Conservation (phyloP, 2,329 filamentous ascomycete genomes). For the Phyllosticta citribraziliensis region DNA sequence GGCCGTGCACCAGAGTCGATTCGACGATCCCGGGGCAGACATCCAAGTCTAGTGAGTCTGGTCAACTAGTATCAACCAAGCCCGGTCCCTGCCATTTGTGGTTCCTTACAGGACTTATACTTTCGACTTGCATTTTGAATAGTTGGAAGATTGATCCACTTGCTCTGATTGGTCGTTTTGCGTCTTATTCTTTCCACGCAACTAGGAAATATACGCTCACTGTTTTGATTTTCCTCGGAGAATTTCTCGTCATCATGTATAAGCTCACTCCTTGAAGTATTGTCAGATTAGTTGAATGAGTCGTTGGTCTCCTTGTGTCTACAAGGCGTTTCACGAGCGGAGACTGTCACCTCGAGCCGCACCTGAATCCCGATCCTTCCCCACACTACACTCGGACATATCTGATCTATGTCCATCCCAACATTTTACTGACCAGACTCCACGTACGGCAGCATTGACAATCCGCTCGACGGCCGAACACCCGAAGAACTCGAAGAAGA, state of each 20-base stretch:
- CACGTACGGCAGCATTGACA: constrained; percentile 39
- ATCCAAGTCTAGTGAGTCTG: background rate
- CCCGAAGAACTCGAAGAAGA: constrained; percentile 41
- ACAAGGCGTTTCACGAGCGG: background rate
- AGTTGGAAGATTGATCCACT: background rate
- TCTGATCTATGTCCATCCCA: background rate
- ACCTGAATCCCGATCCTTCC: background rate
- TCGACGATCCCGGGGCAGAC: background rate
- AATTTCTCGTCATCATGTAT: background rate
- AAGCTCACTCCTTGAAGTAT: background rate
- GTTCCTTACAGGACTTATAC: background rate
- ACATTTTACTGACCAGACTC: background rate
- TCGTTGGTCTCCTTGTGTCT: background rate
- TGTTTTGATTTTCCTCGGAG: background rate
- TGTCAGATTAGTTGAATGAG: background rate
- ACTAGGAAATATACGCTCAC: background rate
- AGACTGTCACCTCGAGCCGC: background rate
- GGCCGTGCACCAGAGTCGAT: background rate
- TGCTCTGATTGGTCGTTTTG: background rate
- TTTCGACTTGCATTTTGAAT: background rate
- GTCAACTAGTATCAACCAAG: background rate
- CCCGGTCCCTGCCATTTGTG: background rate
- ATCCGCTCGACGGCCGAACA: constrained; percentile 47
- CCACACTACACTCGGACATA: background rate
- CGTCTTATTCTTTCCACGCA: background rate